Percentiles rank a stretch among this genome's conserved stretches.
phyloP scores from a whole-genome alignment of 2,329 filamentous ascomycete species.

The Diaporthe eres region DNA sequence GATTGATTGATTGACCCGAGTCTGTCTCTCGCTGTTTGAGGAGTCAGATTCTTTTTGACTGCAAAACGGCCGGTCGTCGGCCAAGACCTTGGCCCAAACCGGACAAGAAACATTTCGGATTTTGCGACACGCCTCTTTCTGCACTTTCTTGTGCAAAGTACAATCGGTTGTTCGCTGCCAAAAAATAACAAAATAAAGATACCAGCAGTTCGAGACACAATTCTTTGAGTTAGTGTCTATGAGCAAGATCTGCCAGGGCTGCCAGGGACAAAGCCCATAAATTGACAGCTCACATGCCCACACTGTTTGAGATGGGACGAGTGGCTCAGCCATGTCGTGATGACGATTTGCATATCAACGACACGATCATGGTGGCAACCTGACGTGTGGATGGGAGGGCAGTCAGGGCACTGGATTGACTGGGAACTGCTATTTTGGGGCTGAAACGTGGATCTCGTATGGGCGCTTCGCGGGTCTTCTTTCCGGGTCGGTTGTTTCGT shows the following conservation, averaged over 20 bases:
- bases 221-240: background rate
- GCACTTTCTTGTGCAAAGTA: background rate
- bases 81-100: conserved; percentile 32
- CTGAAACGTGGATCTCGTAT: conserved; percentile 42
- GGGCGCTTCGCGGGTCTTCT: conserved; percentile 35
- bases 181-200: background rate
- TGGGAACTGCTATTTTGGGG: conserved; percentile 39
- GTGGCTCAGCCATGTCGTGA: conserved; percentile 30
- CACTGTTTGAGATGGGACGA: conserved; percentile 22
- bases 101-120: conserved; percentile 8
- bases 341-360: conserved; percentile 34
- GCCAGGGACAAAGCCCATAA: background rate
- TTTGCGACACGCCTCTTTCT: background rate
- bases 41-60: conserved; percentile 1
- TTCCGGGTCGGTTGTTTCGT: conserved; percentile 32
- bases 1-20: background rate
- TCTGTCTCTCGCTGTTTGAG: conserved; percentile 2
- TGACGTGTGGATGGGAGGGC: background rate
- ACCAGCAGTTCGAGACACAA: background rate
- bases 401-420: conserved; percentile 1
- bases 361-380: conserved; percentile 23
- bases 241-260: background rate
- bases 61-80: conserved; percentile 18
- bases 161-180: background rate
- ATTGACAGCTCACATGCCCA: conserved; percentile 25